phyloP scores from a whole-genome alignment of 192 early-diverging fungal species.

The Coemansia sp. region DNA sequence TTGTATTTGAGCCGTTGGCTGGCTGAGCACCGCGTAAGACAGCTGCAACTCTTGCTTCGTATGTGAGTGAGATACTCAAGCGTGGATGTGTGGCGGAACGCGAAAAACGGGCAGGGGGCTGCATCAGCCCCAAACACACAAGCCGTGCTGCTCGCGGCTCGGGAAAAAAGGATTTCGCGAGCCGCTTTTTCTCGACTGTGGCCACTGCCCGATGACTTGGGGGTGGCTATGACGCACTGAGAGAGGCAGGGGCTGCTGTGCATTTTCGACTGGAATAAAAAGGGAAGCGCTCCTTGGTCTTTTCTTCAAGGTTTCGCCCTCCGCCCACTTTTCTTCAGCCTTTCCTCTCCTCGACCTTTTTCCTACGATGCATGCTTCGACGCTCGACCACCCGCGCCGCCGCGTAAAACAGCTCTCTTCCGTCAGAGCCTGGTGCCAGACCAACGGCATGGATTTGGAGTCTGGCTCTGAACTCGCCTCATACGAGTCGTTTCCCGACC shows the following conservation, averaged over 20 bases:
- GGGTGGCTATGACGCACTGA: slow-evolving; percentile 6
- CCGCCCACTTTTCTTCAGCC: not conserved
- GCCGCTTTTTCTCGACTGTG: slow-evolving; percentile 4
- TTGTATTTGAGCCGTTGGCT: not conserved
- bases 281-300: not conserved
- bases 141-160: slow-evolving; percentile 3
- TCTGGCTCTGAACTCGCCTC: slow-evolving; percentile 24
- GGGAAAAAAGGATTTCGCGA: slow-evolving; percentile 1
- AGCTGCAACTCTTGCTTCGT: no score
- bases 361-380: slow-evolving; percentile 3
- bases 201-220: slow-evolving; percentile 1
- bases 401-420: slow-evolving; percentile 51
- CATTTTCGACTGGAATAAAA: not conserved
- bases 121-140: not conserved
- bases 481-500: slow-evolving; percentile 51
- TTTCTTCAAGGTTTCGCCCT: not conserved
- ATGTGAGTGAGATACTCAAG: not conserved
- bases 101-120: slow-evolving; percentile 3
- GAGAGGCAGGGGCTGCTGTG: not conserved
- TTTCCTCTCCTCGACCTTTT: not conserved
- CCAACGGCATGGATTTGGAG: slow-evolving; percentile 36
- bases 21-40: no score
- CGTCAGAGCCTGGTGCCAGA: slow-evolving; percentile 44
- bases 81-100: not conserved
- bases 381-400: slow-evolving; percentile 22